Evolutionary conservation across 306 rosid species (phyloP), one percentile per base, ranked within the genome.

Genomic region (Trifolium dubium): DNA sequence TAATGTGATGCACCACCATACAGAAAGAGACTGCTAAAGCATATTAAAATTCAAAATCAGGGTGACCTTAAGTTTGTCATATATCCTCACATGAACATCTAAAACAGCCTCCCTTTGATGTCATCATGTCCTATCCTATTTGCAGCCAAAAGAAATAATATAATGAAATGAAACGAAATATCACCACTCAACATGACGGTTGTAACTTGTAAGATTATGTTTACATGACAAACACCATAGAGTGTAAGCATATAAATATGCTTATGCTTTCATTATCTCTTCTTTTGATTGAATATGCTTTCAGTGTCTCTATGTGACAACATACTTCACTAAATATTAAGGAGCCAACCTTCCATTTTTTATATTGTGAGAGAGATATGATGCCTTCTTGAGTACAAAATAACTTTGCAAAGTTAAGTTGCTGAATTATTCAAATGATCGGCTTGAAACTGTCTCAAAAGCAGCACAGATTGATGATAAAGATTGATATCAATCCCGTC

Each of bases 401-500:
- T 32, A 44, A 46, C 66, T 50, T 61, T 66, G 71, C 71, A 6
- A 19, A 67, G 85, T 80, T 55, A 62, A 14, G 79, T 77, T 56
- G 81, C 64, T 40, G 84, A 68, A 54, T 83, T 72, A 55, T 77
- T 85, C 64, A 79, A 53, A 81, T 82, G 92, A 78, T 84, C 72
- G 51, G 89, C 90, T 76, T 88, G 92, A 82, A 92, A 94, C 55
- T 87, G 90, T 69, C 86, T 87, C 31, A 90, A 64, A 34, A 90
- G 88, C 81, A 66, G 92, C 78, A 92, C 39, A 40, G 98, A 85
- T 56, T 88, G 98, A 80, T 88, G 85, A 73, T 90, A 92, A 51
- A 94, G 93, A 80, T 83, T 79, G 78, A 95, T 89, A 85, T 92
- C 96, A 23, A 95, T 92, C 66, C 98, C 98, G n/a, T 92, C 90